Conservation (phyloP, 164 flowering plant genomes). For the Vitis vinifera region ASM3070453v1 NC_081821.1:18196501-18197000, state of each 20-base stretch:
- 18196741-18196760: background rate
- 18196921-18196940: too few species aligned
- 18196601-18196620: background rate
- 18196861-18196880: too few species aligned
- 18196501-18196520: constrained; percentile 5
- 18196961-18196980: too few species aligned
- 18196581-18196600: constrained; percentile 15
- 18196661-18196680: constrained; percentile 15
- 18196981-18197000: too few species aligned
- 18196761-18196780: background rate
- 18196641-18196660: constrained; percentile 24
- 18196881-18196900: too few species aligned
- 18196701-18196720: constrained; percentile 22
- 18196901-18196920: too few species aligned
- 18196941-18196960: too few species aligned
- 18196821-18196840: too few species aligned
- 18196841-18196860: too few species aligned
- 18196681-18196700: constrained; percentile 18
- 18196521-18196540: constrained; percentile 4
- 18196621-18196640: constrained; percentile 6
- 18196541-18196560: background rate
- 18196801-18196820: too few species aligned
- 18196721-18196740: background rate
- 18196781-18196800: too few species aligned
- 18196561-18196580: constrained; percentile 5